phyloP scores from a whole-genome alignment of 2,329 filamentous ascomycete species.

The Penicillium vulpinum region DNA sequence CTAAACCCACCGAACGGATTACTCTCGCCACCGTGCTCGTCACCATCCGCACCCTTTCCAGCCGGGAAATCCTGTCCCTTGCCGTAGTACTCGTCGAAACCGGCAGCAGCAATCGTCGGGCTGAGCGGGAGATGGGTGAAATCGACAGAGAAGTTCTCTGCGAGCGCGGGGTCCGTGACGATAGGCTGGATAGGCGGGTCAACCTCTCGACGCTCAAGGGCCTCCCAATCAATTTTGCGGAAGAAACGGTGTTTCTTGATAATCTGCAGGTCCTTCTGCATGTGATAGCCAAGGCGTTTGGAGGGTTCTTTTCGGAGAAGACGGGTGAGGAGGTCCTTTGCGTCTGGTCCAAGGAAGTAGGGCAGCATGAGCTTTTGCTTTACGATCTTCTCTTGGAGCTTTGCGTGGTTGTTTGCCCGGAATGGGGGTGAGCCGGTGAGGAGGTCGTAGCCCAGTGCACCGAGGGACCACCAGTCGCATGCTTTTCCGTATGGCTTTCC shows the following conservation, averaged over 20 bases:
- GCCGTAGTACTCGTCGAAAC: constrained; percentile 31
- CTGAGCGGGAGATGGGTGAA: constrained; percentile 86
- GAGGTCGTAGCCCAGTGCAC: constrained; percentile 86
- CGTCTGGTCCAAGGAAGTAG: constrained; percentile 86
- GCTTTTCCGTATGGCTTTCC: constrained; percentile 89
- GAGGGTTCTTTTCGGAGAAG: constrained; percentile 87
- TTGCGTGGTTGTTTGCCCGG: constrained; percentile 83
- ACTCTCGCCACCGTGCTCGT: constrained; percentile 27
- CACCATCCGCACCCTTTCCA: neutral
- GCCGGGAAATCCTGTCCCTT: constrained; percentile 22
- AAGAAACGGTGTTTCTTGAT: constrained; percentile 97
- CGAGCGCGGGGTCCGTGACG: constrained; percentile 91
- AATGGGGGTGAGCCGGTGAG: constrained; percentile 93
- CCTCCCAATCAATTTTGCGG: constrained; percentile 92
- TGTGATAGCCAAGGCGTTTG: constrained; percentile 84
- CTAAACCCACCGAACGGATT: constrained; percentile 52
- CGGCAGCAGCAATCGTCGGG: constrained; percentile 56
- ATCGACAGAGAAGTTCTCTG: constrained; percentile 93
- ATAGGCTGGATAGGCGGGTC: constrained; percentile 88
- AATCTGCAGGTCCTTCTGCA: constrained; percentile 80
- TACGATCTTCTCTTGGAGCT: constrained; percentile 93
- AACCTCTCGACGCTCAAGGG: constrained; percentile 76
- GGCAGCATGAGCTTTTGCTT: constrained; percentile 87
- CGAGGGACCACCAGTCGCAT: constrained; percentile 98
- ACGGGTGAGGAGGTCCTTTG: constrained; percentile 88